Conservation (phyloP, 2,329 filamentous ascomycete species). For the Pseudocercospora fuligena region DNA sequence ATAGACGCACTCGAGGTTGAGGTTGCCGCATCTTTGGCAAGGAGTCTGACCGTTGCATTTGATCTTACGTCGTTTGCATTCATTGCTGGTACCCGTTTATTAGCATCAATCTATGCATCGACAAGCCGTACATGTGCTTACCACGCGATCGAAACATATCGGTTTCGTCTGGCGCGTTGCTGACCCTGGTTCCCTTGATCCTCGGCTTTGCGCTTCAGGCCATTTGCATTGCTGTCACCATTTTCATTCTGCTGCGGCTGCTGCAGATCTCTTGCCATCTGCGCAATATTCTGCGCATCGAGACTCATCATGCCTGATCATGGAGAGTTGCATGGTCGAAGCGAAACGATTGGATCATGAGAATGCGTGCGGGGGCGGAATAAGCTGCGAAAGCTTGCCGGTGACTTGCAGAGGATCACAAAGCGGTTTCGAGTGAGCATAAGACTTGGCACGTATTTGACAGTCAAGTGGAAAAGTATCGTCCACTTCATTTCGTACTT, state of each 20-base stretch:
- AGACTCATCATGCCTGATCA: constrained; percentile 5
- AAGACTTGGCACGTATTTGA: not conserved
- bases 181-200: constrained; percentile 50
- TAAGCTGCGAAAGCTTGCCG: not conserved
- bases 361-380: not conserved
- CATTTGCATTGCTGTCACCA: constrained; percentile 32
- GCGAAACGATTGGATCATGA: constrained; percentile 6
- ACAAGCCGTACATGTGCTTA: constrained; percentile 47
- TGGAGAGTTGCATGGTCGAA: constrained; percentile 7
- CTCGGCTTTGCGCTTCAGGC: constrained; percentile 49
- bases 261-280: constrained; percentile 27
- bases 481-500: not conserved
- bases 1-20: constrained; percentile 67
- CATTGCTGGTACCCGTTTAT: constrained; percentile 55
- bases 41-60: constrained; percentile 70
- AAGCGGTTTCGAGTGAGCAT: not conserved
- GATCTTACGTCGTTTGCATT: constrained; percentile 70
- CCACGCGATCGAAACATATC: constrained; percentile 71
- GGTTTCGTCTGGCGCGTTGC: constrained; percentile 65
- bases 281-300: constrained; percentile 29
- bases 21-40: constrained; percentile 68
- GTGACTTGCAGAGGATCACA: not conserved
- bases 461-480: not conserved
- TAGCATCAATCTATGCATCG: not conserved
- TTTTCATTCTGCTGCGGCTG: constrained; percentile 21